These are phyloP conservation scores for Cyclaneusma minus DNA, from an alignment of 2,329 filamentous ascomycete genomes.

Conservation along the genomic window DNA sequence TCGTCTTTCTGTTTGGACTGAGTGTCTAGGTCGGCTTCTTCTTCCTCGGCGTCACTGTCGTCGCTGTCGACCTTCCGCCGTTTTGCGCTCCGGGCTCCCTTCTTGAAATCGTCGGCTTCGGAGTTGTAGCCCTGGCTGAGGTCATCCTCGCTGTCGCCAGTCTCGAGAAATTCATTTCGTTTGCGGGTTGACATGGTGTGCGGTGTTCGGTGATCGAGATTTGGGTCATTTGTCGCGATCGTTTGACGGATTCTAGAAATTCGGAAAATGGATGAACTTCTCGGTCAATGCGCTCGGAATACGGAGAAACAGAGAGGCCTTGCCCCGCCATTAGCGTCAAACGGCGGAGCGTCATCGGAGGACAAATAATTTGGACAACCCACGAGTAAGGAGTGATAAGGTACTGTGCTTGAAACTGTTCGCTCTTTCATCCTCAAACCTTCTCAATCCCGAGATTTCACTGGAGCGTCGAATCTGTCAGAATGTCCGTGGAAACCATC, in stretches of 20 bases:
- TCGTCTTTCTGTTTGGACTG: slow-evolving; percentile 13
- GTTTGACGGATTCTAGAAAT: too few species aligned
- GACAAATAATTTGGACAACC: too few species aligned
- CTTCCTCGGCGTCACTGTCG: slow-evolving; percentile 22
- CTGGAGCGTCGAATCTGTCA: slow-evolving; percentile 3
- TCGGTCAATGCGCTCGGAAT: too few species aligned
- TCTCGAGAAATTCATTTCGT: slow-evolving; percentile 56
- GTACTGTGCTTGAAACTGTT: too few species aligned
- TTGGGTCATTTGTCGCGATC: too few species aligned
- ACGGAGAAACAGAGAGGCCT: too few species aligned
- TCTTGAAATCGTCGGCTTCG: slow-evolving; percentile 48
- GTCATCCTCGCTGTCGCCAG: slow-evolving; percentile 38
- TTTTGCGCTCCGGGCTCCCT: slow-evolving; percentile 47
- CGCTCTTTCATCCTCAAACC: too few species aligned
- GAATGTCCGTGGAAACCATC: slow-evolving; percentile 48
- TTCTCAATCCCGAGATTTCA: neutral
- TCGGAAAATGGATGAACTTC: too few species aligned
- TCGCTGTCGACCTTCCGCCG: slow-evolving; percentile 39
- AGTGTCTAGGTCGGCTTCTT: slow-evolving; percentile 9
- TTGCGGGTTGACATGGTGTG: slow-evolving; percentile 48
- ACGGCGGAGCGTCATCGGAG: too few species aligned
- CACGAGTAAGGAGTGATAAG: too few species aligned
- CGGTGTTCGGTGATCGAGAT: too few species aligned
- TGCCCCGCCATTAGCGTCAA: too few species aligned
- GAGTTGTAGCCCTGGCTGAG: slow-evolving; percentile 45